Percentiles rank a stretch among this genome's conserved stretches.
Conservation (phyloP, 2,329 filamentous ascomycete species). For the Huntiella bhutanensis region DNA sequence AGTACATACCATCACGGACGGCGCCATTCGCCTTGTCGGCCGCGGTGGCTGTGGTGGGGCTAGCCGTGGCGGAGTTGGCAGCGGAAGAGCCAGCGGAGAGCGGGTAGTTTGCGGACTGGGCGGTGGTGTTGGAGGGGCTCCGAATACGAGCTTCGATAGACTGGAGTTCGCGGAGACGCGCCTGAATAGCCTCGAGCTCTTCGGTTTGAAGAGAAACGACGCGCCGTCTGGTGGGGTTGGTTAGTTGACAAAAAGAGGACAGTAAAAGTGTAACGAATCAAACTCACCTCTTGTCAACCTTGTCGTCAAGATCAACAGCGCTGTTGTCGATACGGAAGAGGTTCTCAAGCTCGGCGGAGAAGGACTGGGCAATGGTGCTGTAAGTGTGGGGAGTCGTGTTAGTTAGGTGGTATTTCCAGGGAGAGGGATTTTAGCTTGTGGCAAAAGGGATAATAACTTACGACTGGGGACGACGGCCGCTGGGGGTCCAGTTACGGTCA, state of each 20-base stretch:
- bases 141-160: conserved; percentile 68
- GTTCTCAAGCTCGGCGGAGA: conserved; percentile 70
- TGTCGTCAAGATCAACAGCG: conserved; percentile 51
- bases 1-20: conserved; percentile 10
- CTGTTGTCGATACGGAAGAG: conserved; percentile 77
- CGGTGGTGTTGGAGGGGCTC: conserved; percentile 13
- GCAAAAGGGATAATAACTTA: conserved; percentile 28
- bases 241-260: neutral
- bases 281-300: conserved; percentile 65
- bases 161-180: conserved; percentile 61
- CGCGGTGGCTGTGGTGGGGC: conserved; percentile 4
- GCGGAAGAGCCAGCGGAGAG: neutral
- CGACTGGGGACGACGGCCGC: conserved; percentile 62
- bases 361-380: conserved; percentile 74
- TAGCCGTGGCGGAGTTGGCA: conserved; percentile 6
- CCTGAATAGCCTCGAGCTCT: conserved; percentile 74
- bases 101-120: neutral
- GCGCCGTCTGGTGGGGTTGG: conserved; percentile 44
- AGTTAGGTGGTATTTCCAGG: neutral
- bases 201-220: conserved; percentile 52
- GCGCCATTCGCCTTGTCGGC: conserved; percentile 13
- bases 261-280: conserved; percentile 5
- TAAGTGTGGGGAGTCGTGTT: conserved; percentile 2
- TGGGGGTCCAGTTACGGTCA: conserved; percentile 66
- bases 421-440: conserved; percentile 22